Base-by-base conservation (phyloP, 2,329 filamentous ascomycete species). In the Calonectria hawksworthii region DNA sequence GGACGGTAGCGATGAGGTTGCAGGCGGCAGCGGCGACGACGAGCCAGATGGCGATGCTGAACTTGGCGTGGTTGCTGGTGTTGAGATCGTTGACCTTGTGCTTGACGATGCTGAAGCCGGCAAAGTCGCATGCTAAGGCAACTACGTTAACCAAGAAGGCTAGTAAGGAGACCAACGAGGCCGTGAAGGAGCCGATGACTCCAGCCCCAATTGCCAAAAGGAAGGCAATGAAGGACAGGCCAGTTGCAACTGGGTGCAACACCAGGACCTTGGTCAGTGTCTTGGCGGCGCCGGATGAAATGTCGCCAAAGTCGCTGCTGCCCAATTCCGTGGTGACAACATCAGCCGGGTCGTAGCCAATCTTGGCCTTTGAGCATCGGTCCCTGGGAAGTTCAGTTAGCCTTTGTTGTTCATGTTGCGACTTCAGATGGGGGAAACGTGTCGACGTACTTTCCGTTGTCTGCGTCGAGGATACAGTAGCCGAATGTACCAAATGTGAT, bases 401-500 rank as follows among this genome's bases (percentile, higher is more conserved):
- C 44, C 44, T 26, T 10, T 13, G 18, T 34, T 59, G 23, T 38
- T 38, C 14, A 21, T 26, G 7, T 47, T 32, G 21, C 7, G 28
- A 26, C 7, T 16, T 28, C 3, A 47, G 50, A 44, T 9, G 21
- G 6, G 14, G 13, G n/a, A n/a, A 21, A 36, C 11, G 23, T 54
- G 23, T 34, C 16, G 30, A 77, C 78, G 68, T 70, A 80, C 80
- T 66, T 59, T 71, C 70, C 85, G 78, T 78, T 76, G 30, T 52
- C 32, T 63, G 77, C 76, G 52, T 81, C 79, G 28, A 80, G 75
- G 38, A 85, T 77, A 80, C 92, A 93, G 81, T 89, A 91, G 10
- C 92, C 92, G 83, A 92, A 93, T 0, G 90, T 91, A 56, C 92
- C 92, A 82, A 91, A 92, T 3, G 85, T 86, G 41, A 92, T 83